Evolutionary conservation across 768 basidiomycete species (phyloP).

Genomic region (Tricholoma sp.): DNA sequence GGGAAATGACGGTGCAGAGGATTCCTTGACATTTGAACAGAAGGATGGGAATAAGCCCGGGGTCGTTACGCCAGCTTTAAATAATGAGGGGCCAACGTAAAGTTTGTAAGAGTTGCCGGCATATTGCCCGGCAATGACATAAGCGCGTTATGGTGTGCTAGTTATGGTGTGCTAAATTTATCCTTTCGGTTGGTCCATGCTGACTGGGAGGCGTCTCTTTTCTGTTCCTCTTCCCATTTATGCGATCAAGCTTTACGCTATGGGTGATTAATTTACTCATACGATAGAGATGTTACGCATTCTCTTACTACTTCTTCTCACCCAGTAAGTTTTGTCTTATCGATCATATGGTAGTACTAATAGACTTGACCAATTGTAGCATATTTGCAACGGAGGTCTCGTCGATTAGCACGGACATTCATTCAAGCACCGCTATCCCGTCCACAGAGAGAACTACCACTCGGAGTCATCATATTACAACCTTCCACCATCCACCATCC

Average conservation of each 20-base stretch:
- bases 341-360: too few species aligned
- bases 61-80: background rate
- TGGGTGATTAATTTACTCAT: background rate
- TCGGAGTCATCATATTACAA: constrained; percentile 4
- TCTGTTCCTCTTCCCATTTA: background rate
- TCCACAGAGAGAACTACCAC: constrained; percentile 2
- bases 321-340: constrained; percentile 3
- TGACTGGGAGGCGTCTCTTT: too few species aligned
- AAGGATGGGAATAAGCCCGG: background rate
- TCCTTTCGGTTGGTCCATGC: too few species aligned
- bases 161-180: background rate
- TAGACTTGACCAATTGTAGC: too few species aligned
- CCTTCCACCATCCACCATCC: background rate
- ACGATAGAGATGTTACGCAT: background rate
- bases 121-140: background rate
- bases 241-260: background rate
- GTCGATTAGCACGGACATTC: constrained; percentile 4
- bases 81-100: background rate
- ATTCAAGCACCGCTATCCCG: constrained; percentile 5
- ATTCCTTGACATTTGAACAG: constrained; percentile 11
- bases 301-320: constrained; percentile 1
- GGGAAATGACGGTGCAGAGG: constrained; percentile 17
- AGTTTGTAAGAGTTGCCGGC: background rate
- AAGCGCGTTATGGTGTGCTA: background rate
- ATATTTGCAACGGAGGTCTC: too few species aligned